Conservation (phyloP, 768 basidiomycete species). For the Zangia roseola region DNA sequence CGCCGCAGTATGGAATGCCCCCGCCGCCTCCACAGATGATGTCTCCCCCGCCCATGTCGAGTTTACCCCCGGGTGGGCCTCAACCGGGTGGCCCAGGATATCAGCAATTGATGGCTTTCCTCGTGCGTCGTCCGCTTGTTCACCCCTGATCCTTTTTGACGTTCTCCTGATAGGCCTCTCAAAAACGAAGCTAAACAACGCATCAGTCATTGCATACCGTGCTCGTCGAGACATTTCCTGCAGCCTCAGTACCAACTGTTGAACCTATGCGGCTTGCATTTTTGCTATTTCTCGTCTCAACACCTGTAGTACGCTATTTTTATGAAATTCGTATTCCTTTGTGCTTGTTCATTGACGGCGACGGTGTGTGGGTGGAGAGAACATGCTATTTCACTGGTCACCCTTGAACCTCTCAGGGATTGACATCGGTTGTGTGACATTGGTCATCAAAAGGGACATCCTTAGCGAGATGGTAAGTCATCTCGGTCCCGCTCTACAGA, state of each 20-base stretch:
- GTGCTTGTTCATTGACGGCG: neutral
- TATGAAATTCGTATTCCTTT: conserved; percentile 25
- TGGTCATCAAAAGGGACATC: neutral
- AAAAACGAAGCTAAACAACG: conserved; percentile 25
- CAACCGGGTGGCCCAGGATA: conserved; percentile 47
- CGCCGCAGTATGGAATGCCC: conserved; percentile 37
- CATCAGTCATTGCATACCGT: neutral
- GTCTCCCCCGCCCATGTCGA: conserved; percentile 43
- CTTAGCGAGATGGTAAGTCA: too few relatives aligned
- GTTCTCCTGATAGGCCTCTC: conserved; percentile 19
- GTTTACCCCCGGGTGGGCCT: conserved; percentile 39
- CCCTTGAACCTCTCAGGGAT: too few relatives aligned
- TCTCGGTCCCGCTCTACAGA: conserved; percentile 1
- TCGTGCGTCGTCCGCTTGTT: conserved; percentile 42
- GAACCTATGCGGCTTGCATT: neutral
- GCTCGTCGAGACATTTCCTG: neutral
- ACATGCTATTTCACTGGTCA: too few relatives aligned
- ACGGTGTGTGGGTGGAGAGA: neutral
- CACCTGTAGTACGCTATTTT: conserved; percentile 22
- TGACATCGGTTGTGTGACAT: too few relatives aligned
- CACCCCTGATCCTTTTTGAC: neutral
- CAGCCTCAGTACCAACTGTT: too few relatives aligned
- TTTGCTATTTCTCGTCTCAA: conserved; percentile 10
- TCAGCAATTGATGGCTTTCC: conserved; percentile 68
- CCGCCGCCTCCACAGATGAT: conserved; percentile 43